Percentiles rank a stretch among this genome's conserved stretches.
phyloP scores from a whole-genome alignment of 371 early-diverging fungal species.

The Mucor circinelloides region DNA sequence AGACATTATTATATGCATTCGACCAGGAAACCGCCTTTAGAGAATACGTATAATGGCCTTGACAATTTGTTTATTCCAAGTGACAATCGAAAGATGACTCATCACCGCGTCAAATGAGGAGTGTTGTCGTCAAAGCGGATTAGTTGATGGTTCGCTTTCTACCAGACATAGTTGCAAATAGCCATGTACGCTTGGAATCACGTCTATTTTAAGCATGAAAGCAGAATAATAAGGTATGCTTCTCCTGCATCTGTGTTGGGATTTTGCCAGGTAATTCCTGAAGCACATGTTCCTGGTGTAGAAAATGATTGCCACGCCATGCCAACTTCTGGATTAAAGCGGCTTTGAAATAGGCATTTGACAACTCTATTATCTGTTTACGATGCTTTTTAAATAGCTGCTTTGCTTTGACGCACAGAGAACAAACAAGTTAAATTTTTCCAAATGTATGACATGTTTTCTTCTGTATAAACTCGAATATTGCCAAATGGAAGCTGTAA shows the following conservation, averaged over 20 bases:
- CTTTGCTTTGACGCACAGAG: neutral
- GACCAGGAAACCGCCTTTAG: neutral
- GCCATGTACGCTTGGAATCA: neutral
- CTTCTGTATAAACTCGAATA: neutral
- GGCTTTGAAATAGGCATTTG: neutral
- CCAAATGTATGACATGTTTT: neutral
- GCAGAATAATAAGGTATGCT: too few relatives aligned
- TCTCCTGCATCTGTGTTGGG: neutral
- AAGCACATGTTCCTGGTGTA: neutral
- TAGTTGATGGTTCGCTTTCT: neutral
- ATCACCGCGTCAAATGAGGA: neutral
- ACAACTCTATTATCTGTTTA: neutral
- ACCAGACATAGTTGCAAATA: neutral
- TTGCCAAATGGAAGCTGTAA: neutral
- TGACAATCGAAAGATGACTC: neutral
- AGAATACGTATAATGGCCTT: neutral
- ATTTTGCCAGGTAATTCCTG: neutral
- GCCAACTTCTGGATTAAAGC: neutral
- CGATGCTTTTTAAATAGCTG: neutral
- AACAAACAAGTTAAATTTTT: neutral
- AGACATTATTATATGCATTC: neutral
- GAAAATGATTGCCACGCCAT: neutral
- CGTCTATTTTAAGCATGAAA: too few relatives aligned
- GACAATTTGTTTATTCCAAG: neutral
- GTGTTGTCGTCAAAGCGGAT: too few relatives aligned